Base-by-base conservation (phyloP, 108 stramenopile species). In the Cyclotella kingstonii region DNA sequence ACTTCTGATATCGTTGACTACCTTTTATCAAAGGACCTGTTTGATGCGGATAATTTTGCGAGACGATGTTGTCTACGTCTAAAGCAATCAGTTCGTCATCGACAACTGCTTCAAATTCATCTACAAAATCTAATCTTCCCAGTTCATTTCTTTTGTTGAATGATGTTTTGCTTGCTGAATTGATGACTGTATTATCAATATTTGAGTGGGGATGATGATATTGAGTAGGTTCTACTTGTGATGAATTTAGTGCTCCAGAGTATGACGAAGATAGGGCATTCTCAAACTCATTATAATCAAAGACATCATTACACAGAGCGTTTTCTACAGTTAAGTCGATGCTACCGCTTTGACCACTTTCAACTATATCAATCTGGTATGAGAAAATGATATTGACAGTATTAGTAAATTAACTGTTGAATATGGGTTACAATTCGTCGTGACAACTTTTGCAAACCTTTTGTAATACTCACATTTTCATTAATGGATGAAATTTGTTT, bases 11-110 rank as follows among this genome's bases (percentile, higher is more conserved):
- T 38, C 22, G 54, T 29, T 57, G 17, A 42, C n/a, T n/a, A n/a
- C n/a, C n/a, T n/a, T n/a, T n/a, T n/a, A n/a, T n/a, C n/a, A n/a
- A n/a, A n/a, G n/a, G n/a, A n/a, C n/a, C n/a, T n/a, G 29, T 23
- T 25, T 36, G 34, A 2, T 53, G 34, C 21, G 26, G 19, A 36
- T 42, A 41, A 6, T 56, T 52, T 5, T 29, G 44, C 14, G 42
- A 17, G 28, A 70, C 61, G 29, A 70, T 70, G 26, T 45, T 55
- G 41, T 70, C 70, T 29, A 70, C 70, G 56, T 70, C 70, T 61
- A 70, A 70, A 49, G 70, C 54, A 12, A 61, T 45, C 27, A 70
- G 42, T 49, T 70, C 70, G 23, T 70, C 61, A 44, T 70, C 70
- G 26, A 45, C 54, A 8, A 15, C 36, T 12, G 33, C 52, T 27